A percentile compares a stretch with the other conserved stretches of the same genome.
phyloP scores from a whole-genome alignment of 148 eudicot genomes.

The Silene conica region DNA sequence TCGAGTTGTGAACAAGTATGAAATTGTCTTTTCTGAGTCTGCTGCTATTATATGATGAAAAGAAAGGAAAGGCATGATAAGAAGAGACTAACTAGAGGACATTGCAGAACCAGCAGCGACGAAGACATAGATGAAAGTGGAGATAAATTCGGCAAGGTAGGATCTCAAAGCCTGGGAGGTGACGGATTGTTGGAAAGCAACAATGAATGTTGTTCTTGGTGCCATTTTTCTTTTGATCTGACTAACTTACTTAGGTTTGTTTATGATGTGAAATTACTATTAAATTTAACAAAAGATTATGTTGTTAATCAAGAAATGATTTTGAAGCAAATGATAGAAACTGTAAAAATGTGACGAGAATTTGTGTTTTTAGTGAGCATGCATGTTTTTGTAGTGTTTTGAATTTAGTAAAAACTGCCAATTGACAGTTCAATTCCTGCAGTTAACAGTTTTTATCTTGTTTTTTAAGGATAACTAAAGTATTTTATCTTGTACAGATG shows the following conservation, averaged over 20 bases:
- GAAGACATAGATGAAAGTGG: conserved; percentile 83
- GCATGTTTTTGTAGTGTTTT: background rate
- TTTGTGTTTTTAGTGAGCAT: background rate
- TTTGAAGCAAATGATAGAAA: background rate
- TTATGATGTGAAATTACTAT: background rate
- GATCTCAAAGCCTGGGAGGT: conserved; percentile 59
- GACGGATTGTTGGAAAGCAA: conserved; percentile 47
- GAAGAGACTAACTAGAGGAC: conserved; percentile 49
- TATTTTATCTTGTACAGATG: background rate
- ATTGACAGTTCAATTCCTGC: conserved; percentile 7
- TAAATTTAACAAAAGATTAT: no score
- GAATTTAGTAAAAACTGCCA: conserved; percentile 20
- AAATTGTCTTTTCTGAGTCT: background rate
- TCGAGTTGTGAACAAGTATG: no score
- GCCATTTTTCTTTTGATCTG: conserved; percentile 22
- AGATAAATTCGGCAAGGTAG: conserved; percentile 83
- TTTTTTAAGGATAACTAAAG: no score
- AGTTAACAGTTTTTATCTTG: no score
- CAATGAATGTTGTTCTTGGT: conserved; percentile 38
- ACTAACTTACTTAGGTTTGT: no score
- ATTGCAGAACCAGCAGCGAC: conserved; percentile 70
- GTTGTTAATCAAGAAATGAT: background rate
- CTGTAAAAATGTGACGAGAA: conserved; percentile 2
- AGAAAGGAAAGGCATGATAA: no score
- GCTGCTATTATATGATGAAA: no score